Base-by-base conservation (phyloP, 805 yeast genomes). In the Yarrowia porcina region DNA sequence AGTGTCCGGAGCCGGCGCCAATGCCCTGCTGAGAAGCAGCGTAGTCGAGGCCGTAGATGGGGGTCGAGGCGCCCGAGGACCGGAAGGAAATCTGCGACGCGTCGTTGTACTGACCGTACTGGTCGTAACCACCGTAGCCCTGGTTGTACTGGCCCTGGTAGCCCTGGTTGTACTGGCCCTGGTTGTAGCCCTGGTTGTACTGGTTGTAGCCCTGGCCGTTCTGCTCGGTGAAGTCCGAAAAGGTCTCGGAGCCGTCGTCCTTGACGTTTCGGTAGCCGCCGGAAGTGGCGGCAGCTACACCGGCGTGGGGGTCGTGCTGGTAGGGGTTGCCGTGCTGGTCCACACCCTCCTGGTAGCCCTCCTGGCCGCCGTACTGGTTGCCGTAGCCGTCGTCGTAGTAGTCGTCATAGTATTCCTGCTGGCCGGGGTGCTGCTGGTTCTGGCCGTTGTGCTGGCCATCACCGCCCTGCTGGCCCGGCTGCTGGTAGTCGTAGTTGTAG, bases 51-150 rank as follows among this genome's bases (percentile, higher is more conserved):
- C 94, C 96, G 72, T 89, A 89, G 68, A 90, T 84, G 20, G 99
- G 98, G 42, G 99, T 94, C 1, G 97, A 90, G 44, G 97, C 90
- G 66, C 97, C 97, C 12, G 96, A 86, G 0, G 94, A 88, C 71
- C 94, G 83, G 72, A 87, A 91, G 5, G 96, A 89, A 69, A 83
- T 84, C 66, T 83, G 88, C 61, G 82, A 78, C 30, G 78, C 61
- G 32, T 56, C 61, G 49, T 39, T 39, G 61, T 56, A 56, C 39
- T 56, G 61, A 27, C 61, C 61, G 17, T 56, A 56, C 39, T 56
- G 61, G 44, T 52, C 59, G 44, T 52, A 52, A 33, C 59, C 59
- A 11, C 67, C 66, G 63, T 70, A 67, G 61, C 70, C 74, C 57
- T 70, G 74, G 62, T 67, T 67, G 64, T 67, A 65, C 21, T 65